Base-by-base conservation (phyloP, 768 basidiomycete genomes). In the Panaeolus cyanescens region DNA sequence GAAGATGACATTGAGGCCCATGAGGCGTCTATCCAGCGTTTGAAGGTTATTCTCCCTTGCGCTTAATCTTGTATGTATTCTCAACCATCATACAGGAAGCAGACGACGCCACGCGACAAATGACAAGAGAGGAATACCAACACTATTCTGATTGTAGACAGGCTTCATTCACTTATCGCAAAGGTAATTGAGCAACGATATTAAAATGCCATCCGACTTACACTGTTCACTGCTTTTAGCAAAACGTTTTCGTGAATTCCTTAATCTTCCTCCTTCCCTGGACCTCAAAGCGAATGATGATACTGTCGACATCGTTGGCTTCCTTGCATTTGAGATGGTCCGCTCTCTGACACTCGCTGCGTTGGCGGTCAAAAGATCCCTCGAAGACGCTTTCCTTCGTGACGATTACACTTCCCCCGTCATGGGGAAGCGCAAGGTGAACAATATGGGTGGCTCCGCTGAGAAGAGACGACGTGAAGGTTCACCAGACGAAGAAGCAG, bases 141-240 rank as follows among this genome's bases (percentile, higher is more conserved):
- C 95, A 95, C 71, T 97, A 97, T 71, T 95, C 95, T 3, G 95
- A 96, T 72, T 97, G 95, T 77, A 85, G 96, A 61, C 96, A 97
- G 73, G 96, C 96, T 0, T 93, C 93, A 15, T 99, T 98, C 73
- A 97, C 96, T 0, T 97, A 96, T 73, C 88, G 95, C 58, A 99
- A 98, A 88, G 91, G 95, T 93, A 45, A 32, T 73, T 36, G 10
- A 53, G n/a, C 53, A 37, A 12, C 10, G 54, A 15, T 19, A n/a
- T 19, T 19, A 25, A n/a, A 58, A 20, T 34, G 5, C 37, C 42
- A 42, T 42, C 2, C n/a, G n/a, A n/a, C n/a, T n/a, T n/a, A 15
- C 36, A 32, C n/a, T 31, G 20, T 19, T 15, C 37, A 36, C 25
- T 3, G 19, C 53, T 56, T 33, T 3, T 64, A 97, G 95, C 90